Evolutionary conservation across 2,329 filamentous ascomycete genomes (phyloP).

Genomic region (Tolypocladium guangdongense): DNA sequence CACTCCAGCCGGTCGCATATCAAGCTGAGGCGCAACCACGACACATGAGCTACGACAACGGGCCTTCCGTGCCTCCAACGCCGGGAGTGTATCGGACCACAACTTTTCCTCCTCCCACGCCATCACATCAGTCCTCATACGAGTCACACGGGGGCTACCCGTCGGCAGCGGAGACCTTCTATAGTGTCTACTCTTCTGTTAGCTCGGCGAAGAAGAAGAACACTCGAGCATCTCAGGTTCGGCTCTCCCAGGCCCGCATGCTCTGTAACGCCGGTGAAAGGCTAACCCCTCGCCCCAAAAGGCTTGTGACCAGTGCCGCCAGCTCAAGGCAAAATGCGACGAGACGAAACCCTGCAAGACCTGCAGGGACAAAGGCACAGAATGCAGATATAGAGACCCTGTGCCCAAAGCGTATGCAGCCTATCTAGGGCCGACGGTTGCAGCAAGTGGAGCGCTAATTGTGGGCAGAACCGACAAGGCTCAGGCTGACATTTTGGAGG

Average conservation of each 20-base stretch:
- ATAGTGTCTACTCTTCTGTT: conserved; percentile 31
- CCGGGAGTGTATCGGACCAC: conserved; percentile 30
- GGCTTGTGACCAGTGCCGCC: conserved; percentile 85
- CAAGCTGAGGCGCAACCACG: conserved; percentile 34
- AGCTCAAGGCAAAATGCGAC: conserved; percentile 84
- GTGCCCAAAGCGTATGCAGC: conserved; percentile 69
- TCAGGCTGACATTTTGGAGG: conserved; percentile 47
- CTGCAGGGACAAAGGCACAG: conserved; percentile 75
- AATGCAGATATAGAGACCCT: conserved; percentile 83
- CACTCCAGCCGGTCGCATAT: conserved; percentile 22
- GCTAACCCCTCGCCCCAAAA: conserved; percentile 23
- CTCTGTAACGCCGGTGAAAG: not conserved
- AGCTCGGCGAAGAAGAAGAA: conserved; percentile 45
- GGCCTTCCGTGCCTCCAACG: conserved; percentile 32
- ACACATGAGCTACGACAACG: conserved; percentile 43
- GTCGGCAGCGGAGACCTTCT: conserved; percentile 24
- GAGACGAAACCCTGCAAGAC: conserved; percentile 76
- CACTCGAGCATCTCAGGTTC: conserved; percentile 53
- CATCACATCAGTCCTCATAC: conserved; percentile 27
- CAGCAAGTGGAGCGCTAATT: conserved; percentile 1
- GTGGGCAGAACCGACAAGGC: conserved; percentile 44
- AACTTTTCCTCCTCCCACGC: conserved; percentile 30
- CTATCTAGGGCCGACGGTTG: not conserved
- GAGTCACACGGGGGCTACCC: conserved; percentile 21
- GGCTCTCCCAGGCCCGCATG: not conserved